Percentiles rank a stretch among this genome's conserved stretches.
These are phyloP conservation scores for Coemansia biformis DNA, from an alignment of 192 early-diverging fungal species.

Conservation along the genomic window DNA sequence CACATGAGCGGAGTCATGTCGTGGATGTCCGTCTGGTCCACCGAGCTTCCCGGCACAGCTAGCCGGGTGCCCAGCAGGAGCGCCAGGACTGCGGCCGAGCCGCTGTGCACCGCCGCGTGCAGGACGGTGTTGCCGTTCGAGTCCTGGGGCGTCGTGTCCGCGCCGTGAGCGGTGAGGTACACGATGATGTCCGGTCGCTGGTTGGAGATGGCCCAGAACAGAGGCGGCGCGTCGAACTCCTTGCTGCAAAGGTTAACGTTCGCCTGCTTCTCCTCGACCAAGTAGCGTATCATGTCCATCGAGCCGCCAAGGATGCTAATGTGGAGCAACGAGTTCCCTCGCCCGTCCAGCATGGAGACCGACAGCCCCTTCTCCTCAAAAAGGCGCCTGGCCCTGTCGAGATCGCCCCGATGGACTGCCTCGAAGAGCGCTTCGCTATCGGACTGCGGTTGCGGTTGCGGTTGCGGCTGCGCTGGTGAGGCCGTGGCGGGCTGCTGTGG, in stretches of 20 bases:
- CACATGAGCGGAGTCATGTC: slow-evolving; percentile 92
- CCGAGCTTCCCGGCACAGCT: slow-evolving; percentile 53
- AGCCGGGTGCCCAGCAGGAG: slow-evolving; percentile 66
- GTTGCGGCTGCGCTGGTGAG: not conserved
- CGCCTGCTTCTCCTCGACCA: slow-evolving; percentile 69
- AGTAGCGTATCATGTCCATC: slow-evolving; percentile 62
- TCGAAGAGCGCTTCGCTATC: slow-evolving; percentile 18
- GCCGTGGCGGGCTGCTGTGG: not conserved
- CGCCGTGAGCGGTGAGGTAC: slow-evolving; percentile 71
- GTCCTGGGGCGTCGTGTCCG: slow-evolving; percentile 66
- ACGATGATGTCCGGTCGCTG: slow-evolving; percentile 69
- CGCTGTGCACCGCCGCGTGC: slow-evolving; percentile 85
- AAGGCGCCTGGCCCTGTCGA: slow-evolving; percentile 52
- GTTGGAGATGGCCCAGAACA: slow-evolving; percentile 88
- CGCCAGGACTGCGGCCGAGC: slow-evolving; percentile 67
- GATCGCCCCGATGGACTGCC: slow-evolving; percentile 67
- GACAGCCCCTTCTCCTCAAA: slow-evolving; percentile 54
- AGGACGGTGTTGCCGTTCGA: slow-evolving; percentile 84
- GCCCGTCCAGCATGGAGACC: slow-evolving; percentile 57
- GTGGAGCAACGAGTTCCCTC: slow-evolving; percentile 75
- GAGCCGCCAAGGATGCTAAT: slow-evolving; percentile 79
- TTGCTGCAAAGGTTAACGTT: slow-evolving; percentile 69
- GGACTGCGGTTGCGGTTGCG: too few relatives aligned
- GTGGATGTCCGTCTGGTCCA: slow-evolving; percentile 65
- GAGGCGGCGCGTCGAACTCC: slow-evolving; percentile 75